Base-by-base conservation (phyloP, 2,329 filamentous ascomycete genomes). In the Aspergillus proliferans region DNA sequence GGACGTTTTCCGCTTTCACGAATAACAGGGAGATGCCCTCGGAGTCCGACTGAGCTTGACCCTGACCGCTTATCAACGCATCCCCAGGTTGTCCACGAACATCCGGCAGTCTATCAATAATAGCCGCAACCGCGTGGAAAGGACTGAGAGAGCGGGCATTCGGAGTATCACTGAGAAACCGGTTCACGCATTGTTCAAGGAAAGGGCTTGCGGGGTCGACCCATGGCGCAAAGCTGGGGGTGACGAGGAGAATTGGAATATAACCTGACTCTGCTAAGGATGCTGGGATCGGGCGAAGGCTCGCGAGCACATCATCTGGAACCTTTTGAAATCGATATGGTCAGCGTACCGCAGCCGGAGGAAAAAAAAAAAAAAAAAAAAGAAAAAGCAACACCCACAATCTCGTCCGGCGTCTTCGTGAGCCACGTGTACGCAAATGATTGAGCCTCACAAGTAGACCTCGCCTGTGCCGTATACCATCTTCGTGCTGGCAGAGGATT, bases 201-300 rank as follows among this genome's bases (percentile, higher is more conserved):
- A 71, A 69, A 6, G 54, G 41, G 44, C 56, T 52, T 18, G 59
- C 48, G n/a, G 63, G 47, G 44, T 69, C 62, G 40, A 67, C 56
- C 67, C 67, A 71, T 45, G 61, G 56, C 6, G 69, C 67, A 45
- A 71, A 70, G 8, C 56, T 55, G 1, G 69, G 66, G 1, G 69
- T 72, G 36, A 64, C 61, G 43, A 72, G 61, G 19, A 72, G 48
- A 34, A 72, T 41, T 14, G 67, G 66, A 7, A 65, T 54, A 47
- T 58, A 54, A 26, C 50, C 48, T 38, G 52, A 33, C 18, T 49
- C 48, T 43, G 51, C 38, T 7, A 57, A 28, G 4, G 51, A 54
- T 12, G 46, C 41, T 24, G 56, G 53, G 19, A 51, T 48, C 12
- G 58, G 45, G 42, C 60, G 60, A 33, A 63, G 46, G 47, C 53